Conservation (phyloP, 352 stramenopile genomes). For the Sclerospora graminicola region DNA sequence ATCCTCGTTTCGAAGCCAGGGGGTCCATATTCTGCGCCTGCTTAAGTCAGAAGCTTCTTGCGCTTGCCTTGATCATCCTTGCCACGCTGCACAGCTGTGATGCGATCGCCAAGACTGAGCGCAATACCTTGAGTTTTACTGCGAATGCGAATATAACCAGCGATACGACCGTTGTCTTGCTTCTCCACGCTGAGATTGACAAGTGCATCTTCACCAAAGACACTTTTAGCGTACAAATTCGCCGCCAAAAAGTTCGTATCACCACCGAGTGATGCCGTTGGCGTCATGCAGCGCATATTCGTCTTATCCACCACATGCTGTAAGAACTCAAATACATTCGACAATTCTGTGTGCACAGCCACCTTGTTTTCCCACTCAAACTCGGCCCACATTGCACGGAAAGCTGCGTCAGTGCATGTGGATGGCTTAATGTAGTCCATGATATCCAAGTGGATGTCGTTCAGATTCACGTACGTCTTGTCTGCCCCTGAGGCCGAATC, state of each 20-base stretch:
- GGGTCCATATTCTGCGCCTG: slow-evolving; percentile 12
- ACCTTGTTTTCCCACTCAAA: slow-evolving; percentile 99
- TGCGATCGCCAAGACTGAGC: slow-evolving; percentile 96
- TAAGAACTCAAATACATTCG: slow-evolving; percentile 95
- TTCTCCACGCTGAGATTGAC: slow-evolving; percentile 99
- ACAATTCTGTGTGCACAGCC: slow-evolving; percentile 94
- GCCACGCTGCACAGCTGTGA: slow-evolving; percentile 93
- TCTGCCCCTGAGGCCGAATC: slow-evolving; percentile 92
- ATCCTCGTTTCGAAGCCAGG: neutral
- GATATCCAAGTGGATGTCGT: slow-evolving; percentile 99
- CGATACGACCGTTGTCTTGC: slow-evolving; percentile 95
- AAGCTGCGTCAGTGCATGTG: slow-evolving; percentile 92
- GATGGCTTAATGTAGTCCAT: slow-evolving; percentile 99
- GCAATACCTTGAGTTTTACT: slow-evolving; percentile 99
- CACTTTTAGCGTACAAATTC: slow-evolving; percentile 89
- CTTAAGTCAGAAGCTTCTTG: slow-evolving; percentile 69
- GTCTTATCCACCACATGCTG: slow-evolving; percentile 97
- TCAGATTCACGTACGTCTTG: slow-evolving; percentile 99
- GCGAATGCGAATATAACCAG: slow-evolving; percentile 98
- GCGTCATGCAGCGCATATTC: slow-evolving; percentile 99
- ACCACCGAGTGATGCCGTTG: slow-evolving; percentile 79
- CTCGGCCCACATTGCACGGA: slow-evolving; percentile 99
- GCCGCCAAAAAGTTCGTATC: slow-evolving; percentile 91
- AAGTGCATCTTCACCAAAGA: slow-evolving; percentile 97
- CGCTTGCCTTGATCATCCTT: slow-evolving; percentile 80